A percentile compares a stretch with the other conserved stretches of the same genome.
Evolutionary conservation across 2,329 filamentous ascomycete genomes (phyloP).

Genomic region (Alternaria triticina): DNA sequence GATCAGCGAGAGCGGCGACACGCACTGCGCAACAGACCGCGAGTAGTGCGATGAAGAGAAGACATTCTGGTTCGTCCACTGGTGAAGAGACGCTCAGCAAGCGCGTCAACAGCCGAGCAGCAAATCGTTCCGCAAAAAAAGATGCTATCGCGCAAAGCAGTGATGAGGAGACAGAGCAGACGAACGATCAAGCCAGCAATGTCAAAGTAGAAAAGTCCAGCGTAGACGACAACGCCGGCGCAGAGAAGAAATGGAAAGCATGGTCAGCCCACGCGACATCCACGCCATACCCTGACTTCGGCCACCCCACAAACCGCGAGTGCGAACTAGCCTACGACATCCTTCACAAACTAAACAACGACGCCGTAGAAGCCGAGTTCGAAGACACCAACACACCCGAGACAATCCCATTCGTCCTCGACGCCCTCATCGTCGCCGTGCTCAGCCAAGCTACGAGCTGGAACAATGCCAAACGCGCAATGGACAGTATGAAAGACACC

Average conservation of each 20-base stretch:
- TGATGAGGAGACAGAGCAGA: not conserved
- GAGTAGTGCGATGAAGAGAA: not conserved
- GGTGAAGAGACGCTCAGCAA: not conserved
- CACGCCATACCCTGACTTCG: slow-evolving; percentile 9
- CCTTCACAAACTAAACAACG: slow-evolving; percentile 6
- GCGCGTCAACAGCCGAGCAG: not conserved
- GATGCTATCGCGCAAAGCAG: not conserved
- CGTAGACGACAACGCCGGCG: not conserved
- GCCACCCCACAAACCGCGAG: slow-evolving; percentile 3
- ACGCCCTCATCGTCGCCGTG: slow-evolving; percentile 7
- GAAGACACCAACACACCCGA: not conserved
- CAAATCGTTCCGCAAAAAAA: not conserved
- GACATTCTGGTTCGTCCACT: not conserved
- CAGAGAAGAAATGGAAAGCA: slow-evolving; percentile 8
- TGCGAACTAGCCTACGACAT: slow-evolving; percentile 8
- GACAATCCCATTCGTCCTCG: slow-evolving; percentile 7
- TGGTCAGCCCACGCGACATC: slow-evolving; percentile 11
- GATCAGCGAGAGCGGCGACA: not conserved
- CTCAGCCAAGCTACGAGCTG: slow-evolving; percentile 10
- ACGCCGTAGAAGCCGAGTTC: slow-evolving; percentile 6
- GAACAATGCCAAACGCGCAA: slow-evolving; percentile 11
- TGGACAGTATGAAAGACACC: slow-evolving; percentile 1
- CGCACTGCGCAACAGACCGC: not conserved
- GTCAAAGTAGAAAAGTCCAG: not conserved
- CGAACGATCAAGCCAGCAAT: not conserved